These are phyloP conservation scores for Chlamydomonas schloesseri DNA, from an alignment of 139 green algal species.

Conservation along the genomic window DNA sequence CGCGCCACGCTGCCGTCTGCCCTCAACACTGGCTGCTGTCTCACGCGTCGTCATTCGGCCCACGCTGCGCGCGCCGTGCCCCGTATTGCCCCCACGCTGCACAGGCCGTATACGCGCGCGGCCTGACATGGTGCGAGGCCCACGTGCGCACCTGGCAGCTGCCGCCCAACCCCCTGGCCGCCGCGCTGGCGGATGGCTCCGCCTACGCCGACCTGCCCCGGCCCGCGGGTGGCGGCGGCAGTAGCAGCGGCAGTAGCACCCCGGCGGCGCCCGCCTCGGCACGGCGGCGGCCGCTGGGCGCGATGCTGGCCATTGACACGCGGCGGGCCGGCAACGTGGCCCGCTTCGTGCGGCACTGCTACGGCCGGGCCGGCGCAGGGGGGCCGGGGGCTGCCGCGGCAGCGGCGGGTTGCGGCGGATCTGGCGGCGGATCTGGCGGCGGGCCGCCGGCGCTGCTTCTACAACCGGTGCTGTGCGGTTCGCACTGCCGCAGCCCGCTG, in stretches of 20 bases:
- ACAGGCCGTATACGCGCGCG: background rate
- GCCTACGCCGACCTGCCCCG: background rate
- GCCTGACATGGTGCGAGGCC: background rate
- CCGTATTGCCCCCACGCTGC: too few species aligned
- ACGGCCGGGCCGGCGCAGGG: background rate
- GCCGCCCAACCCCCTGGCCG: conserved; percentile 14
- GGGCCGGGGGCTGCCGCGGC: background rate
- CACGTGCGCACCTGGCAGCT: conserved; percentile 30
- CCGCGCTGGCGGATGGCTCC: background rate
- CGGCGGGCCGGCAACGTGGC: conserved; percentile 10
- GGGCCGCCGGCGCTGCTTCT: background rate
- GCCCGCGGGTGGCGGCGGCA: background rate
- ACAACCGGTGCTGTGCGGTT: conserved; percentile 13
- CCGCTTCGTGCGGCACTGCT: conserved; percentile 28
- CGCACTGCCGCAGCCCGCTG: conserved; percentile 8
- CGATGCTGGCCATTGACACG: conserved; percentile 17
- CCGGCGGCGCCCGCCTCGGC: background rate
- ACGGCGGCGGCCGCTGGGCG: background rate
- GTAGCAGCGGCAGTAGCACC: too few species aligned
- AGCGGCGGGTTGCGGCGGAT: background rate
- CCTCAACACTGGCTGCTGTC: too few species aligned
- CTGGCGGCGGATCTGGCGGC: background rate
- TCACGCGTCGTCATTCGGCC: too few species aligned
- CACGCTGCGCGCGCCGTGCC: too few species aligned
- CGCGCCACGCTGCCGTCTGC: too few species aligned